These are phyloP conservation scores for Populus tremula DNA, from an alignment of 345 rosid species.

Conservation along the genomic window DNA sequence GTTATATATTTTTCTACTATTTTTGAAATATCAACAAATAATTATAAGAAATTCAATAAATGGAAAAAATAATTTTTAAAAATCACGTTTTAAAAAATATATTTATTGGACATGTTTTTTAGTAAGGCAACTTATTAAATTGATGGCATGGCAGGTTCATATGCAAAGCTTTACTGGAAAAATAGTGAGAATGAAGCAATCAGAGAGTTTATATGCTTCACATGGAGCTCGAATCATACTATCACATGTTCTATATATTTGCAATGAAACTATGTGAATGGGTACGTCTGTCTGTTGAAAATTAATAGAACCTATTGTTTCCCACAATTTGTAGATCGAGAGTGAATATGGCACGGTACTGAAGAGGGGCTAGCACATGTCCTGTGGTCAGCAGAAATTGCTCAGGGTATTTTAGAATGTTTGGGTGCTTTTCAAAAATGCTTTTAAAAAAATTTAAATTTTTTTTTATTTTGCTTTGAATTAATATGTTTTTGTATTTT, in stretches of 20 bases:
- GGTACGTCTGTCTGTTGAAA: neutral
- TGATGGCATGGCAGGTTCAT: slow-evolving; percentile 39
- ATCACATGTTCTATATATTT: slow-evolving; percentile 52
- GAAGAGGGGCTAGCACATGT: slow-evolving; percentile 58
- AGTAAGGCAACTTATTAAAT: neutral
- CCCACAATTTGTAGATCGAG: slow-evolving; percentile 47
- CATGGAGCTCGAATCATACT: slow-evolving; percentile 87
- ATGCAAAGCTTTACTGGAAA: slow-evolving; percentile 57
- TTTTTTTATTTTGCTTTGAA: too few species aligned
- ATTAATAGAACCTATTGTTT: neutral
- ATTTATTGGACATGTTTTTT: too few species aligned
- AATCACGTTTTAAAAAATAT: too few species aligned
- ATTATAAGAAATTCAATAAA: too few species aligned
- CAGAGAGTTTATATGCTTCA: slow-evolving; percentile 62
- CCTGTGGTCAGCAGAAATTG: slow-evolving; percentile 68
- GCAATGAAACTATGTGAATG: too few species aligned
- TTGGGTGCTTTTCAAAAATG: too few species aligned
- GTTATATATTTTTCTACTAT: too few species aligned
- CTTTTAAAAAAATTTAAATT: too few species aligned
- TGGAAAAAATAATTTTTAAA: too few species aligned
- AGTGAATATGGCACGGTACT: slow-evolving; percentile 63
- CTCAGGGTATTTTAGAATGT: too few species aligned
- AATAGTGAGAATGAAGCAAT: slow-evolving; percentile 65
- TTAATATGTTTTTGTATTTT: too few species aligned
- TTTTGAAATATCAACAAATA: too few species aligned